A percentile compares a stretch with the other conserved stretches of the same genome.
phyloP scores from a whole-genome alignment of 2,329 filamentous ascomycete species.

The Penicillium vulpinum region DNA sequence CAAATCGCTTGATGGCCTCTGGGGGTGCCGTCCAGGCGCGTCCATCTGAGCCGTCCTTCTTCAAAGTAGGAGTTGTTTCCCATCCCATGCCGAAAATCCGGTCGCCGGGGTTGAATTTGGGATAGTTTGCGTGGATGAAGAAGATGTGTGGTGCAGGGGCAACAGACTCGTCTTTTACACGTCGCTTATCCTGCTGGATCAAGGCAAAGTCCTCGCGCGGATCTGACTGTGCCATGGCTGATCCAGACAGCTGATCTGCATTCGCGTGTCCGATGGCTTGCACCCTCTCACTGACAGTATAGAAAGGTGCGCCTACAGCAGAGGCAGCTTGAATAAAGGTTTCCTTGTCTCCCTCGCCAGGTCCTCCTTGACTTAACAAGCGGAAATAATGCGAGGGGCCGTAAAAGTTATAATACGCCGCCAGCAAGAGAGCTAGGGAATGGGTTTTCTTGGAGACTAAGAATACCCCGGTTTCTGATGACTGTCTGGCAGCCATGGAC shows the following conservation, averaged over 20 bases:
- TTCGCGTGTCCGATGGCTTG: constrained; percentile 36
- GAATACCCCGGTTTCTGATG: constrained; percentile 39
- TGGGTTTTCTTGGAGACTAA: constrained; percentile 41
- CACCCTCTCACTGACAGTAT: constrained; percentile 39
- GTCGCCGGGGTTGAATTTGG: constrained; percentile 44
- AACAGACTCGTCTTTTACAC: constrained; percentile 33
- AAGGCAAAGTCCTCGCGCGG: constrained; percentile 40
- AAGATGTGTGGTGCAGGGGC: constrained; percentile 37
- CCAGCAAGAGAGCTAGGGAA: constrained; percentile 35
- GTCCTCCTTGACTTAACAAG: constrained; percentile 41
- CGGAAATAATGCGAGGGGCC: constrained; percentile 40
- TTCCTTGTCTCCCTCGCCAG: constrained; percentile 43
- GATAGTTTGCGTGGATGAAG: constrained; percentile 45
- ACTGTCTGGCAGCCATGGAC: constrained; percentile 36
- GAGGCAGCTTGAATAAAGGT: constrained; percentile 39
- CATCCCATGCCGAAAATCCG: constrained; percentile 41
- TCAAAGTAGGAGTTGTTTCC: constrained; percentile 40
- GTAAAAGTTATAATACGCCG: constrained; percentile 42
- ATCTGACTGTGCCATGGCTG: constrained; percentile 42
- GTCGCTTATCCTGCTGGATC: constrained; percentile 34
- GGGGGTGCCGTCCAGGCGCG: constrained; percentile 40
- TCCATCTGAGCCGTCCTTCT: constrained; percentile 37
- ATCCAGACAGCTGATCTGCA: constrained; percentile 32
- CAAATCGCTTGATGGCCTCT: constrained; percentile 38
- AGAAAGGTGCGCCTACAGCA: constrained; percentile 36